Percentiles rank a stretch among this genome's conserved stretches.
These are phyloP conservation scores for Discostella stelligeroides DNA, from an alignment of 108 stramenopile genomes.

Conservation along the genomic window DNA sequence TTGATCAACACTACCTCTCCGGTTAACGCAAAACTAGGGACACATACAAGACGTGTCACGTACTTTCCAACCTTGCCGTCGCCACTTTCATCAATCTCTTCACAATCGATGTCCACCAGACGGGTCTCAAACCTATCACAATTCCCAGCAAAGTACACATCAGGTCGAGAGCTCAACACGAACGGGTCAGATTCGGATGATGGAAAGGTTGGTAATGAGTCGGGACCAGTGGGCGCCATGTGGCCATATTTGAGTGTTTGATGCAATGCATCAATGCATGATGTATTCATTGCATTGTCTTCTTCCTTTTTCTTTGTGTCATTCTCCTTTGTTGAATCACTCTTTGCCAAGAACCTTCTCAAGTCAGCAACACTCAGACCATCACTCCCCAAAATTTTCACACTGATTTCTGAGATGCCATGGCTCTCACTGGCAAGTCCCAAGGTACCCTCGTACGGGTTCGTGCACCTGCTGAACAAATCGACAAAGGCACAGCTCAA, in stretches of 20 bases:
- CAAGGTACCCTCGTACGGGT: slow-evolving; percentile 66
- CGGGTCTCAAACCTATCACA: slow-evolving; percentile 62
- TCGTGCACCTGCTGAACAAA: slow-evolving; percentile 64
- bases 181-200: slow-evolving; percentile 77
- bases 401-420: not conserved
- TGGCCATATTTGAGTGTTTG: slow-evolving; percentile 68
- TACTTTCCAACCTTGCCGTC: slow-evolving; percentile 9
- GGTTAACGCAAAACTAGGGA: slow-evolving; percentile 74
- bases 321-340: slow-evolving; percentile 9
- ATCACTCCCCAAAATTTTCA: slow-evolving; percentile 71
- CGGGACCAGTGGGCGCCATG: slow-evolving; percentile 89
- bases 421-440: not conserved
- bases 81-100: slow-evolving; percentile 17
- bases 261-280: slow-evolving; percentile 60
- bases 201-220: slow-evolving; percentile 79
- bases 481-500: slow-evolving; percentile 41
- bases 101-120: slow-evolving; percentile 32
- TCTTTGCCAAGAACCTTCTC: slow-evolving; percentile 47
- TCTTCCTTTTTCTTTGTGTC: slow-evolving; percentile 18
- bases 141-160: slow-evolving; percentile 73
- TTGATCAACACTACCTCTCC: slow-evolving; percentile 81
- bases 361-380: slow-evolving; percentile 78
- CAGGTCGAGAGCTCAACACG: slow-evolving; percentile 57
- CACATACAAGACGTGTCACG: slow-evolving; percentile 62
- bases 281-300: not conserved